phyloP scores from a whole-genome alignment of 2,329 filamentous ascomycete species.

The Beauveria pseudobassiana region DNA sequence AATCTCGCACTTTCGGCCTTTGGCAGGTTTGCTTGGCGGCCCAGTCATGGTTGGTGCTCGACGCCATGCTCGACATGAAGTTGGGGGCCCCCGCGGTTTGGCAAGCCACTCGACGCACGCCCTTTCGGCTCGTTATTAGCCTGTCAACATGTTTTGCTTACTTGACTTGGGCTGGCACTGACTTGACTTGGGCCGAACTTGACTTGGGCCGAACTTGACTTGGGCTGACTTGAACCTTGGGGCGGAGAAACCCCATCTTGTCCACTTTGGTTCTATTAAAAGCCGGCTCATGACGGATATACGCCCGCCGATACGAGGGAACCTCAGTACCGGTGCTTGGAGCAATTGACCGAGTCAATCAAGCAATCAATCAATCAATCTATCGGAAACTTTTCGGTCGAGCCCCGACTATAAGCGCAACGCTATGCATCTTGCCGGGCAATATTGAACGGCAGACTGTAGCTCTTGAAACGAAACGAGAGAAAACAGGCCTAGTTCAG shows the following conservation, averaged over 20 bases:
- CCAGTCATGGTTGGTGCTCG: background rate
- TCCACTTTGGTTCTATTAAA: too few species aligned
- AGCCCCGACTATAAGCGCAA: background rate
- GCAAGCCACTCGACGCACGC: background rate
- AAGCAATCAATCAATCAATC: background rate
- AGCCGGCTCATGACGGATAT: too few species aligned
- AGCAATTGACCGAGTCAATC: background rate
- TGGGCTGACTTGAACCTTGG: too few species aligned
- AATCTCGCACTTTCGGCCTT: conserved; percentile 3
- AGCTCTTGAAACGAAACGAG: too few species aligned
- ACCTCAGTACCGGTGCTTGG: background rate
- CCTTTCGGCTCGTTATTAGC: background rate
- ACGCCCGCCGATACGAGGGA: too few species aligned
- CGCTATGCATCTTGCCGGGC: background rate
- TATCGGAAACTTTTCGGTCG: background rate
- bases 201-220: too few species aligned
- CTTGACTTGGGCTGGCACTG: too few species aligned
- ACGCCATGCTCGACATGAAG: background rate
- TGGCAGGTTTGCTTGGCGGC: background rate
- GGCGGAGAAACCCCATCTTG: too few species aligned
- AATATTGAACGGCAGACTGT: background rate
- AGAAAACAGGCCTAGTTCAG: too few species aligned
- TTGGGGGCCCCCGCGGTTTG: too few species aligned
- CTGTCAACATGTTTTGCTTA: too few species aligned
- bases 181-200: too few species aligned